These are phyloP conservation scores for Avicennia marina DNA, from an alignment of 257 asterid species.

Conservation along the genomic window DNA sequence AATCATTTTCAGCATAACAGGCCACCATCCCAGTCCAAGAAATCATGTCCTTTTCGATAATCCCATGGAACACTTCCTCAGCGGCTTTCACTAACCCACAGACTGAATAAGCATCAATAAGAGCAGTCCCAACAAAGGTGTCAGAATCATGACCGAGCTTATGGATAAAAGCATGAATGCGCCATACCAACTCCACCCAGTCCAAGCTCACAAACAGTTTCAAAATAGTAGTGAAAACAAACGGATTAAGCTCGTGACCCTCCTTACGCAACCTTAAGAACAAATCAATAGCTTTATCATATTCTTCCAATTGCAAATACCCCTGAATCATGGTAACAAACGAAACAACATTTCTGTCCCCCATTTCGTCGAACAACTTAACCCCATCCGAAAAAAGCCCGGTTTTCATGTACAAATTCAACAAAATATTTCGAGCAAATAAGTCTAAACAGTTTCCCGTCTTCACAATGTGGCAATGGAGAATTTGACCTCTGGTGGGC, in stretches of 20 bases:
- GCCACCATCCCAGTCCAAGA: conserved; percentile 87
- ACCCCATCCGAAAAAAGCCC: conserved; percentile 34
- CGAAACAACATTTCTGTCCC: conserved; percentile 37
- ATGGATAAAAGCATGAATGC: conserved; percentile 37
- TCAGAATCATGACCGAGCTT: conserved; percentile 45
- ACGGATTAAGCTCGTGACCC: conserved; percentile 46
- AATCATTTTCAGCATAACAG: conserved; percentile 70
- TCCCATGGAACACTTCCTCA: conserved; percentile 51
- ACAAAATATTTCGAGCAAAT: conserved; percentile 62
- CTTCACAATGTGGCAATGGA: conserved; percentile 41
- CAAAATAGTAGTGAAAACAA: conserved; percentile 31
- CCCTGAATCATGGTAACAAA: conserved; percentile 57
- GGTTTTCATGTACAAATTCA: conserved; percentile 31
- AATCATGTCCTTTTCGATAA: conserved; percentile 68
- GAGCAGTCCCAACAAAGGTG: conserved; percentile 74
- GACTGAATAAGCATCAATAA: conserved; percentile 70
- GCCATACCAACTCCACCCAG: conserved; percentile 25
- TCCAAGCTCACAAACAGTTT: conserved; percentile 43
- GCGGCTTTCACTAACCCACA: conserved; percentile 53
- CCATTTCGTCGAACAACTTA: conserved; percentile 51
- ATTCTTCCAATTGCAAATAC: conserved; percentile 17
- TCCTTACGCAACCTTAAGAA: conserved; percentile 39
- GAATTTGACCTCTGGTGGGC: conserved; percentile 25
- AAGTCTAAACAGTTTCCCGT: conserved; percentile 55
- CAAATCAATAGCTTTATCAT: conserved; percentile 13